These are phyloP conservation scores for Quercus suber DNA, from an alignment of 306 rosid species.

Conservation along the genomic window DNA sequence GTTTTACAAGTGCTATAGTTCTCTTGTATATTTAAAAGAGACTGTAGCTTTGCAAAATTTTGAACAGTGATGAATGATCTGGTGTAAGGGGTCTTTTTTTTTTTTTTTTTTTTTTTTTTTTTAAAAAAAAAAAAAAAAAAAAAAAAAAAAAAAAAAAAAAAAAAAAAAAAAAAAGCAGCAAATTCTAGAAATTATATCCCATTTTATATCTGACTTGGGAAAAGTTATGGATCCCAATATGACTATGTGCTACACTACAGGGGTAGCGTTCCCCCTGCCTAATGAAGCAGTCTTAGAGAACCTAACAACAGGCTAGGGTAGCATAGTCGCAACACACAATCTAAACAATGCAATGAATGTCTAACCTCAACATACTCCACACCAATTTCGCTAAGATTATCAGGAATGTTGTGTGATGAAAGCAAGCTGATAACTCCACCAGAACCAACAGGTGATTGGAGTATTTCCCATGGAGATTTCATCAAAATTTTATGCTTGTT, in stretches of 20 bases:
- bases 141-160: too few relatives aligned
- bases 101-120: too few relatives aligned
- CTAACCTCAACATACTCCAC: slow-evolving; percentile 82
- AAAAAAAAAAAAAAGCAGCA: background rate
- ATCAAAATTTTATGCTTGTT: slow-evolving; percentile 63
- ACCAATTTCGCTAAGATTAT: slow-evolving; percentile 57
- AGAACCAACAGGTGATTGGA: slow-evolving; percentile 76
- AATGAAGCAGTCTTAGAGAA: background rate
- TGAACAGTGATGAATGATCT: too few relatives aligned
- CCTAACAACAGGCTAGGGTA: slow-evolving; percentile 1
- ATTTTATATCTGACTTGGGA: background rate
- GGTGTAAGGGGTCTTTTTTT: too few relatives aligned
- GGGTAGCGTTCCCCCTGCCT: too few relatives aligned
- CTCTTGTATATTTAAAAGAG: too few relatives aligned
- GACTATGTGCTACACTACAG: too few relatives aligned
- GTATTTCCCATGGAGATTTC: slow-evolving; percentile 97
- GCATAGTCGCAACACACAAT: background rate
- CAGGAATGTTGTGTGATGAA: slow-evolving; percentile 52
- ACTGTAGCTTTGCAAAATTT: too few relatives aligned
- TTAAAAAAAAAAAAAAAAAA: too few relatives aligned
- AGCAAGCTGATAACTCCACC: slow-evolving; percentile 79
- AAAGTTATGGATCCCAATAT: too few relatives aligned
- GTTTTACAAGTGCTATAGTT: too few relatives aligned
- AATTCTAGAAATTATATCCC: background rate
- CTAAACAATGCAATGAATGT: background rate